Base-by-base conservation (phyloP, 2,329 filamentous ascomycete species). In the Ophiostoma sp. region DNA sequence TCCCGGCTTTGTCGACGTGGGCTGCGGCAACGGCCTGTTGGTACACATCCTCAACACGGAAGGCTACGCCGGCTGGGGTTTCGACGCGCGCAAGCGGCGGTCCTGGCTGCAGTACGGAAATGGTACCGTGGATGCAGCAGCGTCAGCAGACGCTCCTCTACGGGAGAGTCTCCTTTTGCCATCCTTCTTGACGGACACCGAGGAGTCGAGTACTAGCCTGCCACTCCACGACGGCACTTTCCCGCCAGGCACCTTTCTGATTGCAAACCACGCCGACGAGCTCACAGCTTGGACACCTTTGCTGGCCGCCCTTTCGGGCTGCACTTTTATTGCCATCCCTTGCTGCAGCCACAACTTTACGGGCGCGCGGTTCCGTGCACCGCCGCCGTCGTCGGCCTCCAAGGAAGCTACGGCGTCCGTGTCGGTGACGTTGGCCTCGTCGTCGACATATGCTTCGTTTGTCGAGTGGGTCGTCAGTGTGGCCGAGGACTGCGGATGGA, bases 181-280 rank as follows among this genome's bases (percentile, higher is more conserved):
- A 42, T 63, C 73, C 75, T 61, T 75, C 22, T 31, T 74, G 11
- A 39, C 33, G 8, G 39, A 45, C 1, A 15, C 8, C 25, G 36
- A 28, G 7, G 15, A 11, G n/a, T n/a, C n/a, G n/a, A n/a, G n/a
- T n/a, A n/a, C 25, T 17, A 28, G 17, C 25, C 33, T 42, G 25
- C 76, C 79, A 33, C 79, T 85, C 19, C 86, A 89, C 78, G 81
- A 85, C 75, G 96, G 95, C 48, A 79, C 85, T 11, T 97, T 98
- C 78, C 86, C 89, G 0, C 80, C 82, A 19, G 89, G 90, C 36
- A 97, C 94, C 0, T 99, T 99, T 81, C 94, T 99, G 78, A 92
- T 99, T 76, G 97, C 94, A 68, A 99, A 99, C 79, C 96, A 99
- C 81, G 95, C 95, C 12, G 96, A 99, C 80, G 95, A 99, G 82